Conservation (phyloP, 441 rosid genomes). For the Croton laevigatus region DNA sequence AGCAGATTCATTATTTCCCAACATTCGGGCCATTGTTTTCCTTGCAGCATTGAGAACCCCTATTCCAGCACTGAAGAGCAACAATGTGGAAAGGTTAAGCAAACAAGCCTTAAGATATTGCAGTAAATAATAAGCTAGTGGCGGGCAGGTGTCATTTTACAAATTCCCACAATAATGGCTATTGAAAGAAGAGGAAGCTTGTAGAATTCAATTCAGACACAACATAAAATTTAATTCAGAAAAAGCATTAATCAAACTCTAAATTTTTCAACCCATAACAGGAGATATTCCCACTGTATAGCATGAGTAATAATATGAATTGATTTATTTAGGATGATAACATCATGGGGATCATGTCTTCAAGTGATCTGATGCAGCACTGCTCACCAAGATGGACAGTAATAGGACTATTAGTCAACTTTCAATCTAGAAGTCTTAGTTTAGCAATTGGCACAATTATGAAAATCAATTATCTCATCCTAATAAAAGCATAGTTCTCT, state of each 20-base stretch:
- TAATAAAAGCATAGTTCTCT: neutral
- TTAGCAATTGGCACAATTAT: neutral
- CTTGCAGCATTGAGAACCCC: slow-evolving; percentile 98
- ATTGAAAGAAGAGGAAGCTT: neutral
- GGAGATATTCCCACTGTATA: neutral
- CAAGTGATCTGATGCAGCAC: neutral
- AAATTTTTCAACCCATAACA: neutral
- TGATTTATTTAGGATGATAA: neutral
- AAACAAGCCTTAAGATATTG: slow-evolving; percentile 21
- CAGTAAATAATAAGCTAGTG: neutral
- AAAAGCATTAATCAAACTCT: neutral
- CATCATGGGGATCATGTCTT: neutral
- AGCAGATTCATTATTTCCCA: slow-evolving; percentile 82
- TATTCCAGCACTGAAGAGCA: slow-evolving; percentile 75
- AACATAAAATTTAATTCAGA: neutral
- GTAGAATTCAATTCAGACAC: neutral
- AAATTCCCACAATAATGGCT: neutral
- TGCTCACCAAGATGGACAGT: neutral
- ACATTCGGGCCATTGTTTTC: slow-evolving; percentile 99
- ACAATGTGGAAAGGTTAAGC: slow-evolving; percentile 27
- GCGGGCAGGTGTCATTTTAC: neutral
- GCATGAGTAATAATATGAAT: neutral
- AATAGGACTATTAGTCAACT: neutral
- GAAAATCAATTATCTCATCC: neutral
- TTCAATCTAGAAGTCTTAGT: neutral